These are phyloP conservation scores for Vitis hybrid DNA, from an alignment of 177 flowering plant genomes.

Conservation along the genomic window DNA sequence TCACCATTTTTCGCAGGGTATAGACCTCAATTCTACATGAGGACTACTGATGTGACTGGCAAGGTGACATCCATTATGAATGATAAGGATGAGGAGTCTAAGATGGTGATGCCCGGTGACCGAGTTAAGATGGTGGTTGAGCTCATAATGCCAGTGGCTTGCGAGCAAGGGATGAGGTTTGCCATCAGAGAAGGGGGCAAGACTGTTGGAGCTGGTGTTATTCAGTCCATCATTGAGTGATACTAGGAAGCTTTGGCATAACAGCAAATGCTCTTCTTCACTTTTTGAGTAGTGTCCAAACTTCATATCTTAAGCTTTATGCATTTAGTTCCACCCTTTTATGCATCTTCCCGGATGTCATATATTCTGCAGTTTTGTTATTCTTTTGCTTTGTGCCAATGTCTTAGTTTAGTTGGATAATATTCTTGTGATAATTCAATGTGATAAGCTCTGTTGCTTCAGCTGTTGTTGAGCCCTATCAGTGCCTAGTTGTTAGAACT, in stretches of 20 bases:
- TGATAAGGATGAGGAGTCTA: constrained; percentile 92
- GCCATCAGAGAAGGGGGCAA: constrained; percentile 42
- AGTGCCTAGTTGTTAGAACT: not conserved
- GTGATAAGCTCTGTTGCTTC: not conserved
- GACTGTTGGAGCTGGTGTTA: constrained; percentile 68
- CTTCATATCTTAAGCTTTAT: constrained; percentile 7
- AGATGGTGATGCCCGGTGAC: constrained; percentile 99
- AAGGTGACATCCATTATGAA: constrained; percentile 73
- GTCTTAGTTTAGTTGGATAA: constrained; percentile 18
- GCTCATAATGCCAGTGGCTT: constrained; percentile 81
- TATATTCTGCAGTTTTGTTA: constrained; percentile 29
- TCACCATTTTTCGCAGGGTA: constrained; percentile 86
- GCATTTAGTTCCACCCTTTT: constrained; percentile 17
- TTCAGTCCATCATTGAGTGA: constrained; percentile 72
- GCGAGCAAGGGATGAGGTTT: constrained; percentile 72
- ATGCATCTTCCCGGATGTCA: constrained; percentile 15
- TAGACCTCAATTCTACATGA: constrained; percentile 92
- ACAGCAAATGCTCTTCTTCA: not conserved
- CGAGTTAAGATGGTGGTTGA: constrained; percentile 95
- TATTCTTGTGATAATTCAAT: constrained; percentile 20
- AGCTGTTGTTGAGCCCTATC: not conserved
- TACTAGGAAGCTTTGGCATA: not conserved
- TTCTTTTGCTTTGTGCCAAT: constrained; percentile 13
- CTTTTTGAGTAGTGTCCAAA: constrained; percentile 11
- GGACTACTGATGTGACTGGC: constrained; percentile 97